A percentile compares a stretch with the other conserved stretches of the same genome.
These are phyloP conservation scores for Mucor lusitanicus DNA, from an alignment of 371 early-diverging fungal species.

Conservation along the genomic window DNA sequence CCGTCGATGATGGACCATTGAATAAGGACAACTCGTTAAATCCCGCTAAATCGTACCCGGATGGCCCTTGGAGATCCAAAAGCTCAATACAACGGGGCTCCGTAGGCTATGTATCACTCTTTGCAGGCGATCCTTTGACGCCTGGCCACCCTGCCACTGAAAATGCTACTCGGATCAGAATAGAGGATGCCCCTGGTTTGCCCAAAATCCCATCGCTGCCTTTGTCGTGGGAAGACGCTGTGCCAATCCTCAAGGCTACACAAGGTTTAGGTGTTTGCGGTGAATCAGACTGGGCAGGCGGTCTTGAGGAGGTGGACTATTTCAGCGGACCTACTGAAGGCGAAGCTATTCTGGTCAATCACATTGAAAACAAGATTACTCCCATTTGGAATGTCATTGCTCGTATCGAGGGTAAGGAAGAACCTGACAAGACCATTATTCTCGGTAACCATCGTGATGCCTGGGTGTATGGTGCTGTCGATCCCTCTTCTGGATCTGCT, in stretches of 20 bases:
- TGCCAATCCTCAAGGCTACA: constrained; percentile 57
- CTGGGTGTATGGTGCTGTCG: constrained; percentile 72
- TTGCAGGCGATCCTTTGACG: constrained; percentile 70
- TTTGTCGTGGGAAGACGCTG: constrained; percentile 67
- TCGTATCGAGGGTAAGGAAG: constrained; percentile 59
- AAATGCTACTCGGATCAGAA: constrained; percentile 53
- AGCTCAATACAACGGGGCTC: constrained; percentile 69
- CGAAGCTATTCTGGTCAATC: constrained; percentile 54
- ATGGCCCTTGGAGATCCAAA: constrained; percentile 67
- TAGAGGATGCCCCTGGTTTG: constrained; percentile 49
- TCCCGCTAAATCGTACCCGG: constrained; percentile 58
- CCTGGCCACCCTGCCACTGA: constrained; percentile 63
- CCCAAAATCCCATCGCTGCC: constrained; percentile 70
- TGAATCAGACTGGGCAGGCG: constrained; percentile 53
- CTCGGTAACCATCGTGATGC: constrained; percentile 70
- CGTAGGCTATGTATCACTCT: constrained; percentile 49
- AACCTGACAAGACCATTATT: constrained; percentile 51
- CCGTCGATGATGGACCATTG: constrained; percentile 59
- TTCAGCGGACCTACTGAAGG: constrained; percentile 61
- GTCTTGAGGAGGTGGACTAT: constrained; percentile 49
- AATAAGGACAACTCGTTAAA: constrained; percentile 28
- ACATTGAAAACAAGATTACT: constrained; percentile 53
- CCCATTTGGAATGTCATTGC: constrained; percentile 72
- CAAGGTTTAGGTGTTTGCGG: constrained; percentile 46
- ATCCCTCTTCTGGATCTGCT: constrained; percentile 68